phyloP scores from a whole-genome alignment of 768 basidiomycete genomes.

The Podaxis mareebaensis region DNA sequence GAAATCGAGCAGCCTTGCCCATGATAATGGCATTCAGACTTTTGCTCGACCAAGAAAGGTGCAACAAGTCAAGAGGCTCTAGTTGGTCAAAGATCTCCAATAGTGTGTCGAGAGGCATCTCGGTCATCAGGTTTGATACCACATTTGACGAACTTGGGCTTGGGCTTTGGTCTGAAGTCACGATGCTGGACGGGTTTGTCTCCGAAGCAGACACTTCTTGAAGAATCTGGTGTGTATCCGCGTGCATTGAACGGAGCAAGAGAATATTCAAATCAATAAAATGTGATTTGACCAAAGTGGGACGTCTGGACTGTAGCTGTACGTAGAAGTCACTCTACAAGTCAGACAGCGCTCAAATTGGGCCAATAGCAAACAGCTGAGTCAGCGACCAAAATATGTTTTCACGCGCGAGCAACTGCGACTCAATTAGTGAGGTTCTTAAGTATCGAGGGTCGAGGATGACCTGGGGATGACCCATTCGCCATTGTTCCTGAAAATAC shows the following conservation, averaged over 20 bases:
- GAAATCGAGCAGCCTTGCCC: slow-evolving; percentile 18
- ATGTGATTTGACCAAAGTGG: slow-evolving; percentile 11
- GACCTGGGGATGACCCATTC: too few species aligned
- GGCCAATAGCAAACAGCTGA: too few species aligned
- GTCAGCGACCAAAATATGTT: too few species aligned
- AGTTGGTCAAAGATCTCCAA: slow-evolving; percentile 40
- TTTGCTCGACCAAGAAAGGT: slow-evolving; percentile 37
- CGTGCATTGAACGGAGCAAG: background rate
- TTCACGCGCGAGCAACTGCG: too few species aligned
- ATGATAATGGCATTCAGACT: slow-evolving; percentile 34
- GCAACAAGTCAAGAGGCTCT: slow-evolving; percentile 41
- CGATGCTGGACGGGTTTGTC: background rate
- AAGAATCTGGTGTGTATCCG: background rate
- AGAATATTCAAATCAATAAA: background rate
- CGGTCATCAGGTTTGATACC: slow-evolving; percentile 22
- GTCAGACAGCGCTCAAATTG: too few species aligned
- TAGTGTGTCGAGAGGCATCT: slow-evolving; percentile 36
- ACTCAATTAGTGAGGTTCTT: too few species aligned
- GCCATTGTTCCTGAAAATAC: too few species aligned
- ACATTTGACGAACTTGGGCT: background rate
- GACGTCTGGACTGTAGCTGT: too few species aligned
- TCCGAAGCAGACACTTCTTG: background rate
- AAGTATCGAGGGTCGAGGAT: too few species aligned
- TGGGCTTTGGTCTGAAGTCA: background rate
- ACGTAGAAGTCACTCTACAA: too few species aligned